Base-by-base conservation (phyloP, 2,329 filamentous ascomycete species). In the Dendrostoma leiphaemia region DNA sequence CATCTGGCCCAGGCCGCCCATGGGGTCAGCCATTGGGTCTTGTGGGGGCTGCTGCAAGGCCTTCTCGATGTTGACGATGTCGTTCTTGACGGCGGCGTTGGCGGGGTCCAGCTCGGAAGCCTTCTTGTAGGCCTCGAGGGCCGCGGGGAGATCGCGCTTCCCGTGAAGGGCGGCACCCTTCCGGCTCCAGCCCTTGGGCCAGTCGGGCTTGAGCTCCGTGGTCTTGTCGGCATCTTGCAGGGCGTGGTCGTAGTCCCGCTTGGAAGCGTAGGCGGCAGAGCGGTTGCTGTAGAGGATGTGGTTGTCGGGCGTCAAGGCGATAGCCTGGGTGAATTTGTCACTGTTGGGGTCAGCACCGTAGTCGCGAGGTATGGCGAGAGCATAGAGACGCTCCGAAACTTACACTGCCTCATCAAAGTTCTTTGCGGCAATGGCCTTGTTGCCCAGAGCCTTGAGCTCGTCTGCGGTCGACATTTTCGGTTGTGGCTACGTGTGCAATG, bases 211-310 rank as follows among this genome's bases (percentile, higher is more conserved):
- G 71, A 99, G 79, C 74, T 96, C 84, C 52, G 89, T 95, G 3
- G 91, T 94, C 81, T 97, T 97, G 68, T 87, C 87, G 54, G 94
- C 94, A 79, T 99, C 94, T 60, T 88, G 81, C 24, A 97, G 77
- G 19, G 94, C 94, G 62, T 88, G 82, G 60, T 89, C 78, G 80
- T 89, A 99, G 56, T 97, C 85, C 71, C 86, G 90, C 73, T 96
- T 89, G 50, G 94, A 97, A 41, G 93, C 90, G 68, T 96, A 84
- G 43, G 84, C 85, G 54, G 84, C 94, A 28, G 94, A 97, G 63
- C 94, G 87, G 77, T 99, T 99, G 68, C 92, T 97, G 82, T 93
- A 99, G 54, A 99, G 88, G 63, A 99, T 93, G 74, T 99, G 94
- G 74, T 99, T 99, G 59, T 79, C 76, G 47, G 92, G 88, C 60